These are phyloP conservation scores for Mycena rebaudengoi DNA, from an alignment of 768 basidiomycete genomes.

Conservation along the genomic window DNA sequence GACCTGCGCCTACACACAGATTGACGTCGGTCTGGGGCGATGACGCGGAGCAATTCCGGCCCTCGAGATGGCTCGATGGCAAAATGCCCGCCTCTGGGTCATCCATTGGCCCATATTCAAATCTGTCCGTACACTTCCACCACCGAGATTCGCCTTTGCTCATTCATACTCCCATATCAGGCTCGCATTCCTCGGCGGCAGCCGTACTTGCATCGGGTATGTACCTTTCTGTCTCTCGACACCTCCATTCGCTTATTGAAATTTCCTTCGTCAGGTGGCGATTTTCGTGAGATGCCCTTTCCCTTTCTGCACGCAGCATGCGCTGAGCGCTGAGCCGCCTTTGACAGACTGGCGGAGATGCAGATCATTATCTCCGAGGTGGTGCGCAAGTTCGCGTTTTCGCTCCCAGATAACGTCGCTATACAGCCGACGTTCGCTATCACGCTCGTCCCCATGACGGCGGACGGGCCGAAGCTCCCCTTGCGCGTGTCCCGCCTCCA, in stretches of 20 bases:
- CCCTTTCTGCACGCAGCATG: neutral
- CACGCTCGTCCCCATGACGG: conserved; percentile 25
- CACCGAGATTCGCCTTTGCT: neutral
- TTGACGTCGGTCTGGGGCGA: conserved; percentile 24
- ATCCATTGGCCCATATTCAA: conserved; percentile 21
- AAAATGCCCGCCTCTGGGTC: conserved; percentile 5
- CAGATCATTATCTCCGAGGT: conserved; percentile 24
- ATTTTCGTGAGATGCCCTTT: conserved; percentile 14
- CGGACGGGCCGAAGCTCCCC: conserved; percentile 9
- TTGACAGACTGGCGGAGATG: conserved; percentile 18
- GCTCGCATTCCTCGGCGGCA: conserved; percentile 22
- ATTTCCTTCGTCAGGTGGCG: conserved; percentile 5
- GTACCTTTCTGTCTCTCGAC: neutral
- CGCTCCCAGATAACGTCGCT: neutral
- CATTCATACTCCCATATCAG: neutral
- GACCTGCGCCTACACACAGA: no score
- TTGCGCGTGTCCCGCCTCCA: conserved; percentile 17
- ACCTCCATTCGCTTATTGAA: neutral
- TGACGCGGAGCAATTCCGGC: conserved; percentile 22
- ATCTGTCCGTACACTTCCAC: conserved; percentile 14
- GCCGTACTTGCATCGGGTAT: conserved; percentile 25
- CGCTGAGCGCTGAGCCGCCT: no score
- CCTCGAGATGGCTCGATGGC: conserved; percentile 20
- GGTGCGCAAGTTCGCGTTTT: conserved; percentile 22
- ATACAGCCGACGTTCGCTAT: conserved; percentile 23